These are phyloP conservation scores for Phytopythium sindhum DNA, from an alignment of 352 stramenopile species.

Conservation along the genomic window DNA sequence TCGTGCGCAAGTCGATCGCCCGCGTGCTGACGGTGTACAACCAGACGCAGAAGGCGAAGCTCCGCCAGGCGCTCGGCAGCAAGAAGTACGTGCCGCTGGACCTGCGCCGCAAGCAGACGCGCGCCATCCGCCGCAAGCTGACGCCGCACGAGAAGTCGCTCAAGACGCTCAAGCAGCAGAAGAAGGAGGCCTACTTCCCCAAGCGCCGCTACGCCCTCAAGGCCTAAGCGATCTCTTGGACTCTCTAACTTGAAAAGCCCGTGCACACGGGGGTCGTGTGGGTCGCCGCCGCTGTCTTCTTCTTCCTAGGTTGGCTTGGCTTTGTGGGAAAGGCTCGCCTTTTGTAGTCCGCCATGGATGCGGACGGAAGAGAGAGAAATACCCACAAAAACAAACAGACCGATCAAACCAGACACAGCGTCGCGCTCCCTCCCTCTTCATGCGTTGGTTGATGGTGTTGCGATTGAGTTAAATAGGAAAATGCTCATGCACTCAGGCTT, in stretches of 20 bases:
- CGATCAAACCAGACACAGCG: background rate
- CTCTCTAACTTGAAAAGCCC: slow-evolving; percentile 13
- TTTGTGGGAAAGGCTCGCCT: background rate
- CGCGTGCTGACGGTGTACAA: slow-evolving; percentile 99
- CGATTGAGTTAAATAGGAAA: slow-evolving; percentile 9
- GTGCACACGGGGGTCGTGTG: background rate
- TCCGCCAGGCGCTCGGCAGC: slow-evolving; percentile 92
- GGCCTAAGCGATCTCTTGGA: slow-evolving; percentile 77
- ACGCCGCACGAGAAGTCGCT: slow-evolving; percentile 93
- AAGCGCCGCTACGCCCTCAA: slow-evolving; percentile 97
- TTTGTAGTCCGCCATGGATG: background rate
- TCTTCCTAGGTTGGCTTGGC: slow-evolving; percentile 6
- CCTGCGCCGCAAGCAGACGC: slow-evolving; percentile 98
- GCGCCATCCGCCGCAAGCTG: slow-evolving; percentile 96
- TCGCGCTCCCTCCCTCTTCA: background rate
- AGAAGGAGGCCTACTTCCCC: slow-evolving; percentile 97
- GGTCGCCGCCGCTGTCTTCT: slow-evolving; percentile 4
- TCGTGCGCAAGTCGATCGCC: slow-evolving; percentile 99
- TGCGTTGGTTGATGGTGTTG: no score
- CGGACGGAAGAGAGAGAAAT: background rate
- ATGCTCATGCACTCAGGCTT: slow-evolving; percentile 14
- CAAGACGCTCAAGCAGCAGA: slow-evolving; percentile 93
- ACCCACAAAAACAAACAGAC: slow-evolving; percentile 5
- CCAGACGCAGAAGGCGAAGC: slow-evolving; percentile 98
- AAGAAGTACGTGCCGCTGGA: slow-evolving; percentile 98